Evolutionary conservation across 2,329 filamentous ascomycete species (phyloP).

Genomic region (Fusarium odoratissimum): DNA sequence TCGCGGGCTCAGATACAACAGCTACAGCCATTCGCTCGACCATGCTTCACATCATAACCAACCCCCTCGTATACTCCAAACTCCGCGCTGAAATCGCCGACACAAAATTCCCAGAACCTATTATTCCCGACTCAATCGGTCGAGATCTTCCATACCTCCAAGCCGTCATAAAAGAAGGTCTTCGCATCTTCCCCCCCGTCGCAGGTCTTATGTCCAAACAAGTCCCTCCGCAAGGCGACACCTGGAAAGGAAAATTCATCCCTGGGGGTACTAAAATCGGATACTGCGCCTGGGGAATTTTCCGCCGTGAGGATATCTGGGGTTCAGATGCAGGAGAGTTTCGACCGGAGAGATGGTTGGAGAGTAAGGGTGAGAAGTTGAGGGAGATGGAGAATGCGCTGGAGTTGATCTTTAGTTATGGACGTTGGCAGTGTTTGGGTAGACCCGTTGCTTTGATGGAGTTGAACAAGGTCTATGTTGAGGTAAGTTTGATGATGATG

Average conservation of each 20-base stretch:
- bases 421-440: slow-evolving; percentile 54
- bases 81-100: slow-evolving; percentile 51
- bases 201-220: slow-evolving; percentile 53
- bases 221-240: slow-evolving; percentile 47
- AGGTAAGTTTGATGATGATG: slow-evolving; percentile 44
- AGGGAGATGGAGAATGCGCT: slow-evolving; percentile 51
- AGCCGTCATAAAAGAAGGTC: slow-evolving; percentile 62
- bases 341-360: slow-evolving; percentile 53
- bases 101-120: slow-evolving; percentile 20
- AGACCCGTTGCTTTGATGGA: slow-evolving; percentile 54
- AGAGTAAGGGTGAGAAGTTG: slow-evolving; percentile 47
- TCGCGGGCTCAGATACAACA: slow-evolving; percentile 69
- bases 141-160: slow-evolving; percentile 56
- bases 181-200: slow-evolving; percentile 54
- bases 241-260: slow-evolving; percentile 48
- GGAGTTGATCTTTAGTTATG: slow-evolving; percentile 55
- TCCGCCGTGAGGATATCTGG: slow-evolving; percentile 49
- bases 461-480: slow-evolving; percentile 54
- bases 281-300: slow-evolving; percentile 51
- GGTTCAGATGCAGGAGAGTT: slow-evolving; percentile 51
- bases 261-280: slow-evolving; percentile 50
- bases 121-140: slow-evolving; percentile 51
- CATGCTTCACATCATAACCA: slow-evolving; percentile 64
- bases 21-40: slow-evolving; percentile 65
- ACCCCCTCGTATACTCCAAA: slow-evolving; percentile 57